phyloP scores from a whole-genome alignment of 345 rosid genomes.

The Eucalyptus erythrocorys region DNA sequence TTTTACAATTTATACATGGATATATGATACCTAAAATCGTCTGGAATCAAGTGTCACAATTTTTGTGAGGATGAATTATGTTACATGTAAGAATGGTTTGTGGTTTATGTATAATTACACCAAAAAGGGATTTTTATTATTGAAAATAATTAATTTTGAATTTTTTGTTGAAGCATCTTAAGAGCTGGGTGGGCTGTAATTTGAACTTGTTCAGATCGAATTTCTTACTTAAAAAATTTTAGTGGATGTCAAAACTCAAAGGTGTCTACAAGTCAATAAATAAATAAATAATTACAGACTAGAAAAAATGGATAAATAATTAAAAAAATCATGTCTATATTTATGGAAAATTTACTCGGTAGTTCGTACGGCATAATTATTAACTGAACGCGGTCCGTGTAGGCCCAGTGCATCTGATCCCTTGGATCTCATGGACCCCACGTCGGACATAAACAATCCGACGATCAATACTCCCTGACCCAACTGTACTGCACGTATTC shows the following conservation, averaged over 20 bases:
- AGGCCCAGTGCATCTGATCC: background rate
- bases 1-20: no score
- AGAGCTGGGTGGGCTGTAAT: background rate
- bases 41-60: rapidly evolving
- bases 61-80: rapidly evolving
- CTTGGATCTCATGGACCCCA: background rate
- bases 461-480: background rate
- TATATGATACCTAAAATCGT: background rate
- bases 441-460: background rate
- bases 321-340: background rate
- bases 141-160: background rate
- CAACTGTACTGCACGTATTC: background rate
- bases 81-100: background rate
- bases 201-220: background rate
- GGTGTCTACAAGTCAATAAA: background rate
- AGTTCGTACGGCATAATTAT: background rate
- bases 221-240: background rate
- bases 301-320: background rate
- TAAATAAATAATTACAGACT: background rate
- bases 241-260: background rate
- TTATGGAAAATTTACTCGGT: background rate
- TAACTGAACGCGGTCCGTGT: background rate
- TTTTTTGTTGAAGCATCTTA: background rate
- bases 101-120: background rate
- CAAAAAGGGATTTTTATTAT: background rate